Conservation (phyloP, 495 filamentous ascomycete genomes). For the Astrothelium subdiscretum region DNA sequence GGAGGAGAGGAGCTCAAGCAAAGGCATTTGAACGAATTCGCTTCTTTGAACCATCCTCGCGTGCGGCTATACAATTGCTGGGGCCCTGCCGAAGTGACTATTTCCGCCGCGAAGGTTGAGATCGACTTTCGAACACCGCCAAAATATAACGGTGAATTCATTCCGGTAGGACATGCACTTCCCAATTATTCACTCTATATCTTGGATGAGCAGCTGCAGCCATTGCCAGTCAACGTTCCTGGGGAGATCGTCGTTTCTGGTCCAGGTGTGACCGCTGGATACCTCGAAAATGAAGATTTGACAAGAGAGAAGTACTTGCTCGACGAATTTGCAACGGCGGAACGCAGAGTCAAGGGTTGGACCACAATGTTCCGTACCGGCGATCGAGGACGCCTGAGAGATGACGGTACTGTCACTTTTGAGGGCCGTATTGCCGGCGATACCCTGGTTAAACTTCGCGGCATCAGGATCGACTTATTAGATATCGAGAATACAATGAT, state of each 20-base stretch:
- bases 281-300: constrained; percentile 26
- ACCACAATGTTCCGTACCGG: constrained; percentile 8
- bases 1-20: not conserved
- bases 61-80: not conserved
- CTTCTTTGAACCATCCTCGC: not conserved
- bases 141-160: not conserved
- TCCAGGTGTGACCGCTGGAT: constrained; percentile 30
- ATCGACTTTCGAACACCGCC: not conserved
- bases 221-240: constrained; percentile 27
- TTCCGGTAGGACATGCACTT: constrained; percentile 2
- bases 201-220: constrained; percentile 29
- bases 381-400: constrained; percentile 3
- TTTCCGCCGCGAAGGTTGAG: constrained; percentile 7
- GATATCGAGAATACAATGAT: constrained; percentile 1
- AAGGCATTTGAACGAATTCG: not conserved
- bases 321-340: not conserved
- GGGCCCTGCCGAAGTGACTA: constrained; percentile 16
- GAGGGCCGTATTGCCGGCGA: constrained; percentile 7
- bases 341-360: not conserved
- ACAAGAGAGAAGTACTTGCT: constrained; percentile 7
- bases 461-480: constrained; percentile 8
- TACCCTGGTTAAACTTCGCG: constrained; percentile 9
- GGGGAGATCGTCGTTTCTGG: constrained; percentile 38
- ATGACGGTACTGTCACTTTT: constrained; percentile 6
- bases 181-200: constrained; percentile 35